phyloP scores from a whole-genome alignment of 805 yeast genomes.

The Cyberlindnera japonica region DNA sequence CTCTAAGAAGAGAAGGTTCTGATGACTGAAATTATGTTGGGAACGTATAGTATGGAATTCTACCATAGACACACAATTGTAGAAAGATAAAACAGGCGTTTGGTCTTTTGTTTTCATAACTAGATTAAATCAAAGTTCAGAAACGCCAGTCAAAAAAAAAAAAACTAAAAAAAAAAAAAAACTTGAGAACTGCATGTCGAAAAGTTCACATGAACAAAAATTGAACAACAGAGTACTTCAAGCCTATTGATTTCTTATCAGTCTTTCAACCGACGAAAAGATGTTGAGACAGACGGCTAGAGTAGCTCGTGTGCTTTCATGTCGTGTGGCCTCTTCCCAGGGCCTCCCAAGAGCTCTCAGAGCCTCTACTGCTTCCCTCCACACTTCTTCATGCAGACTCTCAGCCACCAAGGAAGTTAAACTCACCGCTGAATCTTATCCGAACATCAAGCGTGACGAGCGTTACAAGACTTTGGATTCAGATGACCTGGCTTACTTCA shows the following conservation, averaged over 20 bases:
- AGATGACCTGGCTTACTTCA: conserved; percentile 59
- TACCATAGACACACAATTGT: too few species aligned
- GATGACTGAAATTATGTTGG: too few species aligned
- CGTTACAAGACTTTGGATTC: conserved; percentile 49
- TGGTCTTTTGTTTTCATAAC: too few species aligned
- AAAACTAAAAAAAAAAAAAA: background rate
- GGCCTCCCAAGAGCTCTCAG: background rate
- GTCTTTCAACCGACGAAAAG: background rate
- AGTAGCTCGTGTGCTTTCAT: conserved; percentile 5
- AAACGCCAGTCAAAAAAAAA: background rate
- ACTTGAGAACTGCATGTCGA: too few species aligned
- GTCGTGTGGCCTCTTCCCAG: conserved; percentile 1
- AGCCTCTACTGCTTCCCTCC: conserved; percentile 1
- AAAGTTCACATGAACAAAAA: too few species aligned
- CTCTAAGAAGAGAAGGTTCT: conserved; percentile 2
- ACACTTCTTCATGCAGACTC: conserved; percentile 2
- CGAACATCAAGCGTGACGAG: conserved; percentile 49
- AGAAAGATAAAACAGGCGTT: too few species aligned
- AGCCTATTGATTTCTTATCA: too few species aligned
- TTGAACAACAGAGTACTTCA: too few species aligned
- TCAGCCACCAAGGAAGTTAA: conserved; percentile 28
- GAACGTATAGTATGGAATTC: too few species aligned
- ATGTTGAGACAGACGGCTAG: conserved; percentile 13
- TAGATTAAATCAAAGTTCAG: too few species aligned
- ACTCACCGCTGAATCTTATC: conserved; percentile 70